Percentiles rank a stretch among this genome's conserved stretches.
These are phyloP conservation scores for Barnettozyma botsteinii DNA, from an alignment of 805 yeast genomes.

Conservation along the genomic window DNA sequence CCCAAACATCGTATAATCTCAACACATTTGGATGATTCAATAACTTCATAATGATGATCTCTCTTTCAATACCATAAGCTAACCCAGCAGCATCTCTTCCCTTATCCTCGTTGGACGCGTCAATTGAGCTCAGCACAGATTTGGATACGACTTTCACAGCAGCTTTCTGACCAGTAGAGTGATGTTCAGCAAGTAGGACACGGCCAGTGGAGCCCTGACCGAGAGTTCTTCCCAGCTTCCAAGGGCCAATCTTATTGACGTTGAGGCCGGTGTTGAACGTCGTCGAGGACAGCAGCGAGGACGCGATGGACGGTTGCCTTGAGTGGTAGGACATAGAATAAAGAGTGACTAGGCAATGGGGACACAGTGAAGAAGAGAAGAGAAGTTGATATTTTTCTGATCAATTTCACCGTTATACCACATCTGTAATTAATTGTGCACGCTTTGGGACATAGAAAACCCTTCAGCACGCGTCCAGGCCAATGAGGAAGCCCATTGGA, in stretches of 20 bases:
- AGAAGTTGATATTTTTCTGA: not conserved
- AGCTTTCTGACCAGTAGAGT: constrained; percentile 64
- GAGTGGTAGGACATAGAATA: constrained; percentile 29
- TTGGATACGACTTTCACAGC: constrained; percentile 82
- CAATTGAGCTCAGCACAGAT: constrained; percentile 37
- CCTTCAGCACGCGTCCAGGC: too few relatives aligned
- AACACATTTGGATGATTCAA: constrained; percentile 91
- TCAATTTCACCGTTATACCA: not conserved
- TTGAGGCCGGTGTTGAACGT: constrained; percentile 37
- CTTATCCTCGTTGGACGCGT: constrained; percentile 30
- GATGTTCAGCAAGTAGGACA: constrained; percentile 68
- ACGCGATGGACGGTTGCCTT: constrained; percentile 56
- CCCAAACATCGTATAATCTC: constrained; percentile 97
- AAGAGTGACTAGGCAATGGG: not conserved
- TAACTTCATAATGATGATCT: constrained; percentile 94
- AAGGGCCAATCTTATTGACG: constrained; percentile 60
- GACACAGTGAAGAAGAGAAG: not conserved
- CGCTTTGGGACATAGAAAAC: not conserved
- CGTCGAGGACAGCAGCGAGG: constrained; percentile 44
- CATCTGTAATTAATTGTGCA: not conserved
- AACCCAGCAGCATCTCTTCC: constrained; percentile 51
- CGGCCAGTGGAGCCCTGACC: constrained; percentile 84
- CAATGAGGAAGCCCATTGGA: too few relatives aligned
- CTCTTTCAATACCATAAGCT: constrained; percentile 95
- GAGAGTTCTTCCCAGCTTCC: constrained; percentile 73